Evolutionary conservation across 768 basidiomycete species (phyloP).

Genomic region (Agaricus bisporus): DNA sequence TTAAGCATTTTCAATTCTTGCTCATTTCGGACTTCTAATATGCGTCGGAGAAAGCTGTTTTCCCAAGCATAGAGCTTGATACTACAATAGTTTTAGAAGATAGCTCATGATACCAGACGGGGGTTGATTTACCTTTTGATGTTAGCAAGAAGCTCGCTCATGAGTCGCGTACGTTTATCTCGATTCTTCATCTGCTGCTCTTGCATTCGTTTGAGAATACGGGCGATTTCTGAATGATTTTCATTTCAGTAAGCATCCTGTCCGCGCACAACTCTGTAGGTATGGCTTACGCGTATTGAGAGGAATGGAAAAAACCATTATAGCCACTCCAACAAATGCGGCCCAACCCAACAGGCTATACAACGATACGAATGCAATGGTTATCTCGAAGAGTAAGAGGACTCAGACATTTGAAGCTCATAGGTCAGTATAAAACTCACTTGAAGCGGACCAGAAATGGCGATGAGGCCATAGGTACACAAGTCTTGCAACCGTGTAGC

Average conservation of each 20-base stretch:
- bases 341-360: slow-evolving; percentile 90
- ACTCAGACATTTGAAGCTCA: background rate
- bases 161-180: slow-evolving; percentile 75
- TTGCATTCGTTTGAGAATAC: slow-evolving; percentile 69
- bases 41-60: slow-evolving; percentile 74
- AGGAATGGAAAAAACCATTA: slow-evolving; percentile 83
- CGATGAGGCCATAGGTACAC: slow-evolving; percentile 78
- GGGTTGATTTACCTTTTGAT: slow-evolving; percentile 62
- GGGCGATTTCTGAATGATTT: slow-evolving; percentile 45
- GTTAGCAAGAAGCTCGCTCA: slow-evolving; percentile 91
- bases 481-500: slow-evolving; percentile 74
- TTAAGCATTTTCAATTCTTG: slow-evolving; percentile 76
- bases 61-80: slow-evolving; percentile 97
- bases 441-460: slow-evolving; percentile 83
- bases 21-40: slow-evolving; percentile 77
- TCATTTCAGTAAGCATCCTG: background rate
- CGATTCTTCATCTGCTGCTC: slow-evolving; percentile 91
- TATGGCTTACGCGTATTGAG: slow-evolving; percentile 50
- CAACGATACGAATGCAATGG: slow-evolving; percentile 82
- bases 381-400: slow-evolving; percentile 43
- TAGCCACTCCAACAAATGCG: slow-evolving; percentile 81
- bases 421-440: slow-evolving; percentile 25
- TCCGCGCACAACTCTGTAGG: background rate
- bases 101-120: background rate
- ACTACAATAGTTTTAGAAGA: slow-evolving; percentile 28